These are phyloP conservation scores for Sporobolomyces roseus DNA, from an alignment of 768 basidiomycete genomes.

Conservation along the genomic window DNA sequence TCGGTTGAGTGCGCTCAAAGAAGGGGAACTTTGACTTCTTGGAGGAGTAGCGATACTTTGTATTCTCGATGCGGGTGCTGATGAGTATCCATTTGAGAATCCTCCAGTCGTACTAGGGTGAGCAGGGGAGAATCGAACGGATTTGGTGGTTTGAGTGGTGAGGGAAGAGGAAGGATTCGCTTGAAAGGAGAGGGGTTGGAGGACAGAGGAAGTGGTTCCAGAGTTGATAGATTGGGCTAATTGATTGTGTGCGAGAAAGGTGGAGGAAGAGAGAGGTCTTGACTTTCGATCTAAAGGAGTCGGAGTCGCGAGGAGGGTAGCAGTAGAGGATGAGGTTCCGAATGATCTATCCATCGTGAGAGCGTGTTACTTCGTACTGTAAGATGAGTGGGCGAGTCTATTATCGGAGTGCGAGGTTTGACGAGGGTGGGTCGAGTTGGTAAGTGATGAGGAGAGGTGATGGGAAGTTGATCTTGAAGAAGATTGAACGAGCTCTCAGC, in stretches of 20 bases:
- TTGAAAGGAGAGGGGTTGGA: conserved; percentile 32
- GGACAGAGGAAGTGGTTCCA: not conserved
- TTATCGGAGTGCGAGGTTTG: too few relatives aligned
- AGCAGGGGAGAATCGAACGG: conserved; percentile 36
- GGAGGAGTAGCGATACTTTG: conserved; percentile 26
- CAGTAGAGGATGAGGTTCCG: conserved; percentile 10
- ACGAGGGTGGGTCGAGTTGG: too few relatives aligned
- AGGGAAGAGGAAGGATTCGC: not conserved
- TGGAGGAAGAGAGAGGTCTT: not conserved
- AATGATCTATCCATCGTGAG: conserved; percentile 19
- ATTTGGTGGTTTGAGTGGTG: conserved; percentile 1
- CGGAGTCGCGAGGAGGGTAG: conserved; percentile 31
- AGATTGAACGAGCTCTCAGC: too few relatives aligned
- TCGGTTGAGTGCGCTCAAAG: conserved; percentile 14
- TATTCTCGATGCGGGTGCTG: conserved; percentile 19
- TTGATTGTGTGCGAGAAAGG: conserved; percentile 17
- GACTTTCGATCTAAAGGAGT: conserved; percentile 24
- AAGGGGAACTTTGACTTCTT: conserved; percentile 9
- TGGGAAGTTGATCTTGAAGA: too few relatives aligned
- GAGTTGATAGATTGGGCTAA: conserved; percentile 25
- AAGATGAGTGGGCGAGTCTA: too few relatives aligned
- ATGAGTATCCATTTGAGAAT: conserved; percentile 17
- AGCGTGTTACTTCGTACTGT: too few relatives aligned
- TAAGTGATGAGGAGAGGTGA: too few relatives aligned
- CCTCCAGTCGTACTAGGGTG: not conserved